Evolutionary conservation across 1,284 basidiomycete genomes (phyloP), one percentile per base, ranked within the genome.

Genomic region (Cutaneotrichosporon sp.): DNA sequence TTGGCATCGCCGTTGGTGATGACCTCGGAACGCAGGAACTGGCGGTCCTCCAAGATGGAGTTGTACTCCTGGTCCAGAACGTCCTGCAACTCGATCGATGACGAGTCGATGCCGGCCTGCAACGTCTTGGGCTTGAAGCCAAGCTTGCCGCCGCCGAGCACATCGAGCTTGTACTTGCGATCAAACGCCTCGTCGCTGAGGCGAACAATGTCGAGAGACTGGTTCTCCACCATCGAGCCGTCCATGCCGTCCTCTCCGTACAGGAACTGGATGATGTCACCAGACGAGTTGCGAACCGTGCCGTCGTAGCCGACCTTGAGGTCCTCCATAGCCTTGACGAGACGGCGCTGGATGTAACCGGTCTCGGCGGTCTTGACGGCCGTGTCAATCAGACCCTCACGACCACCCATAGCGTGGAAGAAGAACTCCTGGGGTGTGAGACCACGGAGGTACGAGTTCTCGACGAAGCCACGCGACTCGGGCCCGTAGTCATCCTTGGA

Each of bases 351-450:
- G 72, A 99, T 99, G 79, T 99, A 99, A 72, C 97, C 97, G 0
- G 97, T 99, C 81, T 99, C 97, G 53, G 97, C 97, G 8, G 97
- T 99, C 83, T 99, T 99, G 81, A 99, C 95, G 31, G 97, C 97
- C 2, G 97, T 99, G 85, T 99, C 97, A 72, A 99, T 98, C 58
- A 99, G 82, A 85, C 97, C 97, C 80, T 99, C 97, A 73, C 97
- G 90, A 82, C 97, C 97, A 72, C 95, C 95, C 97, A 99, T 99
- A 59, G 97, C 97, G 81, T 99, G 97, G 88, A 99, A 99, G 86
- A 99, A 99, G 85, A 95, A 99, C 77, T 99, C 97, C 72, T 98
- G 95, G 0, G 97, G 95, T 0, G 95, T 99, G 65, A 99, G 79
- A 53, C 97, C 97, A 69, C 95, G 90, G 31, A 99, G 84, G 75